These are phyloP conservation scores for Sporobolomyces pararoseus DNA, from an alignment of 768 basidiomycete species.

Conservation along the genomic window DNA sequence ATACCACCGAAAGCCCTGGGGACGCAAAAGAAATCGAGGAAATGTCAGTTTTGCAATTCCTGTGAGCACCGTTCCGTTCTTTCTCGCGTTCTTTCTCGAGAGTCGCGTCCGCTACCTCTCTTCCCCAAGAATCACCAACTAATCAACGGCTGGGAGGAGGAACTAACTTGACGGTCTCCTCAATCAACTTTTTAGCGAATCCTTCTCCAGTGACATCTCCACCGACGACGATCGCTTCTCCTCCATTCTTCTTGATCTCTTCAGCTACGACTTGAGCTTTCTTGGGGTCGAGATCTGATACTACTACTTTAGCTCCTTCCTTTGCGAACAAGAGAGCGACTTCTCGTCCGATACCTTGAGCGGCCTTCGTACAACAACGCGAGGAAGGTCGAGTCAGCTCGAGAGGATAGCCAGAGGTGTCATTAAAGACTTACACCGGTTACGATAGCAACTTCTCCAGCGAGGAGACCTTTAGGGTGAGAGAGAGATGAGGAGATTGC, in stretches of 20 bases:
- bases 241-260: slow-evolving; percentile 70
- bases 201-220: slow-evolving; percentile 83
- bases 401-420: neutral
- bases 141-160: too few relatives aligned
- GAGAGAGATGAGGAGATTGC: slow-evolving; percentile 19
- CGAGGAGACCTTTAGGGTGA: slow-evolving; percentile 32
- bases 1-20: slow-evolving; percentile 72
- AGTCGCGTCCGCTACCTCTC: too few relatives aligned
- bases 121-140: too few relatives aligned
- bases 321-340: slow-evolving; percentile 72
- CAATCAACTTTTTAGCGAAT: slow-evolving; percentile 72
- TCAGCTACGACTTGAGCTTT: slow-evolving; percentile 64
- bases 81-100: neutral
- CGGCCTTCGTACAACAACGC: slow-evolving; percentile 36
- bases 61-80: too few relatives aligned
- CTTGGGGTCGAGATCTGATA: slow-evolving; percentile 74
- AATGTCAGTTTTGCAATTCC: neutral
- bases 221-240: slow-evolving; percentile 67
- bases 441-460: slow-evolving; percentile 71
- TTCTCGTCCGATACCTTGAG: slow-evolving; percentile 71
- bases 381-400: neutral
- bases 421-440: slow-evolving; percentile 58
- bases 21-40: neutral
- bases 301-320: slow-evolving; percentile 84
- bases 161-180: slow-evolving; percentile 66